Evolutionary conservation across 148 eudicot genomes (phyloP).

Genomic region (Rhododendron vialii): DNA sequence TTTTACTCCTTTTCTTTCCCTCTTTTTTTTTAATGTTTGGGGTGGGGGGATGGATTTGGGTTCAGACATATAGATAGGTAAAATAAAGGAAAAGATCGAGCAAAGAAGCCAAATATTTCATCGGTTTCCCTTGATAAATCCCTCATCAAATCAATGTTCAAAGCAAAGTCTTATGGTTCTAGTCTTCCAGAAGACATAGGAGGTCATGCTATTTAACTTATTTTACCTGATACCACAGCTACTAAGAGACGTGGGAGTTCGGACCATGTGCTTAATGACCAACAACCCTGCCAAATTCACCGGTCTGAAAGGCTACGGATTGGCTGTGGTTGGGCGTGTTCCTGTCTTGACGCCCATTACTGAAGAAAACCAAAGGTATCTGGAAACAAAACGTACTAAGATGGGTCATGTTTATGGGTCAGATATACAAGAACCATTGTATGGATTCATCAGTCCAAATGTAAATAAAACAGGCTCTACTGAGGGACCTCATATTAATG

Average conservation of each 20-base stretch:
- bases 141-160: neutral
- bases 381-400: conserved; percentile 76
- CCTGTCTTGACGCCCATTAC: conserved; percentile 96
- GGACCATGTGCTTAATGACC: conserved; percentile 87
- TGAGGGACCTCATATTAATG: conserved; percentile 15
- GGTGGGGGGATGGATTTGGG: neutral
- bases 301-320: conserved; percentile 92
- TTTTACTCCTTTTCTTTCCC: neutral
- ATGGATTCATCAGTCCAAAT: conserved; percentile 26
- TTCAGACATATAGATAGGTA: neutral
- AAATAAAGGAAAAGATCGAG: neutral
- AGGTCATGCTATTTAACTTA: neutral
- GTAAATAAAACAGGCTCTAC: conserved; percentile 11
- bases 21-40: too few species aligned
- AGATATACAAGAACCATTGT: conserved; percentile 50
- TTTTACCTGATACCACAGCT: conserved; percentile 37
- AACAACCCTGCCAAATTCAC: conserved; percentile 93
- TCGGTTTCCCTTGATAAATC: neutral
- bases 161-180: neutral
- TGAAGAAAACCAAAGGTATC: conserved; percentile 73
- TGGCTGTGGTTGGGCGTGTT: conserved; percentile 87
- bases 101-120: neutral
- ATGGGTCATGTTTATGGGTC: conserved; percentile 96
- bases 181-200: neutral
- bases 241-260: conserved; percentile 72